Evolutionary conservation across 2,329 filamentous ascomycete genomes (phyloP), one percentile per base, ranked within the genome.

Genomic region (Phaeosphaeriaceae sp.): DNA sequence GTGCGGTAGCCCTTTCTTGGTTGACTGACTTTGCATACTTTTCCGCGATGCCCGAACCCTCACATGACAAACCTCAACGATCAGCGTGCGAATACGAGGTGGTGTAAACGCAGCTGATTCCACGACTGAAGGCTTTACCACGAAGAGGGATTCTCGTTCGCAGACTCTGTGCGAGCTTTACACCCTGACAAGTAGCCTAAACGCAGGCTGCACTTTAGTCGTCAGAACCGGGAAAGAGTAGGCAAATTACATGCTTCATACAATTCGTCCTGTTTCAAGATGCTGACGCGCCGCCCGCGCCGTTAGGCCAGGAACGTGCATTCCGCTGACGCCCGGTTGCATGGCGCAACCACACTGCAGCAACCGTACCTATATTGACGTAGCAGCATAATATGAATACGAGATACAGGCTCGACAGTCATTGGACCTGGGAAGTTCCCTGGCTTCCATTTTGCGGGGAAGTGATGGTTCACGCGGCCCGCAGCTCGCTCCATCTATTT

Each of bases 361-460:
- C 27, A 45, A 54, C 60, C 54, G 54, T 47, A 45, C 51, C 31
- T 48, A 57, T 53, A 62, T 62, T 54, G 51, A 53, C 27, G 42
- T 41, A 50, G 48, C 46, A 46, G 20, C 19, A 11, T 19, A 24
- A 56, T n/a, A 48, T 58, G 47, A 51, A 56, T 19, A 22, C 46
- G 44, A 50, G 19, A 20, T 20, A 42, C 21, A 27, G 56, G 48
- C 21, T 52, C 49, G 36, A 33, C 11, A 7, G 11, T 13, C 36
- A 22, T 10, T 17, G 47, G 22, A 20, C 42, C 22, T 24, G 7
- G n/a, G 4, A 7, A 21, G 24, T 22, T 36, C 17, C 45, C 36
- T 36, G 27, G 27, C 27, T 3, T 40, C 22, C 11, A 13, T n/a
- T 31, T 13, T 54, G 53, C 46, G 53, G 53, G 53, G 46, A 54